Base-by-base conservation (phyloP, 768 basidiomycete species). In the Leccinellum albellum region DNA sequence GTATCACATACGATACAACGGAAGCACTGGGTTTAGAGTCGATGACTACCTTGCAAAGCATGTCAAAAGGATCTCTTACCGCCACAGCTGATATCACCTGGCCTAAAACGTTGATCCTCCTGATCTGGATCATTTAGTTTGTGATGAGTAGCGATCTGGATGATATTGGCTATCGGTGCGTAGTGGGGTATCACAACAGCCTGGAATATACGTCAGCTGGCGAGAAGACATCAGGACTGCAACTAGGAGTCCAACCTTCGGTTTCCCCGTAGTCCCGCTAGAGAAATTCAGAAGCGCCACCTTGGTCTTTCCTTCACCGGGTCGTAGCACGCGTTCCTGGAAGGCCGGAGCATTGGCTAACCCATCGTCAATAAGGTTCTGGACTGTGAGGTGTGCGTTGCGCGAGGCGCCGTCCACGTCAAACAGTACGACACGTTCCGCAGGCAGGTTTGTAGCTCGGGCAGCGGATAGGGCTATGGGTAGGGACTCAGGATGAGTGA, bases 221-320 rank as follows among this genome's bases (percentile, higher is more conserved):
- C 6, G 28, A 51, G 4, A 45, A 50, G 23, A 17, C 6, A 24
- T 1, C 1, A 24, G 3, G 8, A 46, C 15, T 8, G 13, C 20
- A 24, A 15, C 20, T n/a, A 10, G 14, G 24, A 45, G 31, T 23
- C 20, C 58, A n/a, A 84, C 85, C 81, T 90, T 88, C 0, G 89
- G 88, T 58, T 75, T 81, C 1, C 89, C 88, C 2, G 89, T 91
- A 0, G 88, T 91, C 23, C 86, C 86, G 21, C 87, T 88, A 0
- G 87, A 89, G 65, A 89, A 89, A 65, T 79, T 83, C 26, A 89
- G 71, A 58, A 89, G 82, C 0, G 89, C 88, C 14, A 89, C 66
- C 66, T 87, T 90, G 12, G 79, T 85, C 70, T 76, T 87, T 17
- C 75, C 87, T 70, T 90, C 88, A 2, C 85, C 85, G 0, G 77